These are phyloP conservation scores for Limtongozyma cylindracea DNA, from an alignment of 805 yeast genomes.

Conservation along the genomic window DNA sequence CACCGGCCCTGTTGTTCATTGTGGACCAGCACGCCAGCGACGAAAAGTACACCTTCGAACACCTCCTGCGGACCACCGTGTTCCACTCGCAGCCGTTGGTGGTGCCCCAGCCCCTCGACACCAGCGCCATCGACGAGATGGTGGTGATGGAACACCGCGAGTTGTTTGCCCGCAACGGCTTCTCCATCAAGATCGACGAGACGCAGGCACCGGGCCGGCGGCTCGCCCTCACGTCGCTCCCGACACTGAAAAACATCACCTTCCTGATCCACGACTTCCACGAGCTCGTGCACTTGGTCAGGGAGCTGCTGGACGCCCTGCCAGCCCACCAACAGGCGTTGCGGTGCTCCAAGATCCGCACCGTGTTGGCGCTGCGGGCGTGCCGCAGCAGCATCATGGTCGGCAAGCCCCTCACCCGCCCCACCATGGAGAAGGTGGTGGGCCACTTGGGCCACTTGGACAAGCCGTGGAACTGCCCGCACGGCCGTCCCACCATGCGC, in stretches of 20 bases:
- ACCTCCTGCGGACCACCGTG: constrained; percentile 22
- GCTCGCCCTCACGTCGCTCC: no score
- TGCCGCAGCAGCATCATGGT: constrained; percentile 89
- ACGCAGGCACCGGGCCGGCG: constrained; percentile 28
- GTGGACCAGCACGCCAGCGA: constrained; percentile 97
- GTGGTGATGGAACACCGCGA: constrained; percentile 32
- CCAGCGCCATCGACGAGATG: constrained; percentile 61
- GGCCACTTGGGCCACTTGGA: constrained; percentile 41
- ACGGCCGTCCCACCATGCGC: constrained; percentile 93
- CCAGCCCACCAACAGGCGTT: not conserved
- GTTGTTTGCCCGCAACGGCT: constrained; percentile 55
- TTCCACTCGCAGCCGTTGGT: constrained; percentile 53
- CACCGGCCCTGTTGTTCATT: constrained; percentile 55
- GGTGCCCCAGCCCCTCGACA: constrained; percentile 25
- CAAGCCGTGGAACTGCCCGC: constrained; percentile 95
- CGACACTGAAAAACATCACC: constrained; percentile 41
- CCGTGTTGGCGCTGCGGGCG: constrained; percentile 86
- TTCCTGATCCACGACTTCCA: constrained; percentile 49
- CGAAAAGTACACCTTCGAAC: constrained; percentile 81
- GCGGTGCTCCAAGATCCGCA: constrained; percentile 52
- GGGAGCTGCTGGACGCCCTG: not conserved
- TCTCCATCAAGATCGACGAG: constrained; percentile 16
- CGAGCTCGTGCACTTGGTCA: constrained; percentile 34
- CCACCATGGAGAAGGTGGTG: constrained; percentile 47
- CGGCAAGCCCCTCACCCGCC: constrained; percentile 37